A percentile compares a stretch with the other conserved stretches of the same genome.
These are phyloP conservation scores for Verticillium nubilum DNA, from an alignment of 2,329 filamentous ascomycete species.

Conservation along the genomic window DNA sequence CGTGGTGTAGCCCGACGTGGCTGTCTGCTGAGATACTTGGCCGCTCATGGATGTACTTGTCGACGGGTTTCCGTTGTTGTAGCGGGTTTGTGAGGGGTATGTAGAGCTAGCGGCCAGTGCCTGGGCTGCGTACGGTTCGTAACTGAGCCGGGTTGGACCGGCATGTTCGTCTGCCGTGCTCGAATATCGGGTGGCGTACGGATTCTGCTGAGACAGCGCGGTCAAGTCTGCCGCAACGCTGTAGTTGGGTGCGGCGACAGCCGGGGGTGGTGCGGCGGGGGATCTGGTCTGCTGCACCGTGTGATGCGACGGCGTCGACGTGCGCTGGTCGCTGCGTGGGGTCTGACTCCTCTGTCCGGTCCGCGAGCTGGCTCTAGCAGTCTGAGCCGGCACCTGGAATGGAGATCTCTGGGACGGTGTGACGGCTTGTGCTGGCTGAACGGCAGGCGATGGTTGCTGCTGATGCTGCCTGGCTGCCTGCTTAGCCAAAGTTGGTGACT, in stretches of 20 bases:
- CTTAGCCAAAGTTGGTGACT: neutral
- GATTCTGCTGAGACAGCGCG: constrained; percentile 13
- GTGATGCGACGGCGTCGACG: constrained; percentile 14
- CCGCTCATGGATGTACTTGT: constrained; percentile 8
- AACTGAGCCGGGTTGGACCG: neutral
- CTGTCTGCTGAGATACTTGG: neutral
- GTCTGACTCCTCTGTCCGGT: constrained; percentile 28
- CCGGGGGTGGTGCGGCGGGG: constrained; percentile 5
- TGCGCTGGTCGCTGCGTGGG: constrained; percentile 17
- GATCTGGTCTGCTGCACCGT: constrained; percentile 27
- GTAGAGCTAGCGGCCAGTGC: constrained; percentile 9
- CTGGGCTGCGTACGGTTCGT: constrained; percentile 11
- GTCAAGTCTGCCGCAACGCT: constrained; percentile 14
- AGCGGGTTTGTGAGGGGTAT: constrained; percentile 18
- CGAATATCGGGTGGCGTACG: constrained; percentile 14
- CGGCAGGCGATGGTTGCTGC: neutral
- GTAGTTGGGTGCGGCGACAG: constrained; percentile 4
- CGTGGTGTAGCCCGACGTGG: neutral
- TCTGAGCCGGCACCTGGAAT: constrained; percentile 17
- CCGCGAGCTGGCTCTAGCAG: constrained; percentile 23
- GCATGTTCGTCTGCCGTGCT: constrained; percentile 3
- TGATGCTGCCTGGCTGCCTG: neutral
- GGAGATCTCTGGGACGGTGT: constrained; percentile 24
- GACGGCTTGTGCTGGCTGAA: neutral
- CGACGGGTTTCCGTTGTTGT: constrained; percentile 20